Base-by-base conservation (phyloP, 176 grass and related monocot species). In the Avena sativa region DNA sequence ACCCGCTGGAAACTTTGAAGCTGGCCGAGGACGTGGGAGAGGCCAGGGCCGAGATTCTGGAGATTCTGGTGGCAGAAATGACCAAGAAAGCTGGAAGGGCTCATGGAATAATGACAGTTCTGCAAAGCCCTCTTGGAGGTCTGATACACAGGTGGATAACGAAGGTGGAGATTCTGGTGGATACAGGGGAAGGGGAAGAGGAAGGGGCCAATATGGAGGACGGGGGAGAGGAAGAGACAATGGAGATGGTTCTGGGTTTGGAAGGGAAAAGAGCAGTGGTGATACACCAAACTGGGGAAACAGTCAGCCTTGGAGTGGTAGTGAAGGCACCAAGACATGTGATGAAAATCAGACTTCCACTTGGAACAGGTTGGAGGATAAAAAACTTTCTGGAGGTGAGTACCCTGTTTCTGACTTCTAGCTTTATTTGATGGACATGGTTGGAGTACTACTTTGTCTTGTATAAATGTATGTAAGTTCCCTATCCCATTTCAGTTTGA, bases 191-290 rank as follows among this genome's bases (percentile, higher is more conserved):
- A 88, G 76, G 60, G 86, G 83, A 70, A 92, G 80, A 89, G 87
- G 87, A 52, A 87, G 84, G 32, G 87, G 91, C 20, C 91, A 84
- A 20, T 87, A 86, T 89, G 91, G 91, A 71, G 87, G 87, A 53
- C 76, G 30, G 62, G 90, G 90, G 20, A 85, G 81, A 77, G 91
- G 87, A 49, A 81, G 86, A 56, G 91, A 81, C 44, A 55, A 71
- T 84, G 38, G 82, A 63, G 53, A 71, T 26, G 44, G 65, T 81
- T 88, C 86, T 40, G 77, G 75, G 53, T 88, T 81, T 80, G 91
- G 87, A 81, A 84, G 51, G 61, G 90, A 81, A 87, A 75, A 23
- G 57, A 65, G 81, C 60, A 21, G 76, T 65, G 53, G 12, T 48
- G 64, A 89, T 83, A 44, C 55, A 74, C 47, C 57, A 59, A 83